Evolutionary conservation across 352 stramenopile species (phyloP), one percentile per base, ranked within the genome.

Genomic region (Pythium aphanidermatum): DNA sequence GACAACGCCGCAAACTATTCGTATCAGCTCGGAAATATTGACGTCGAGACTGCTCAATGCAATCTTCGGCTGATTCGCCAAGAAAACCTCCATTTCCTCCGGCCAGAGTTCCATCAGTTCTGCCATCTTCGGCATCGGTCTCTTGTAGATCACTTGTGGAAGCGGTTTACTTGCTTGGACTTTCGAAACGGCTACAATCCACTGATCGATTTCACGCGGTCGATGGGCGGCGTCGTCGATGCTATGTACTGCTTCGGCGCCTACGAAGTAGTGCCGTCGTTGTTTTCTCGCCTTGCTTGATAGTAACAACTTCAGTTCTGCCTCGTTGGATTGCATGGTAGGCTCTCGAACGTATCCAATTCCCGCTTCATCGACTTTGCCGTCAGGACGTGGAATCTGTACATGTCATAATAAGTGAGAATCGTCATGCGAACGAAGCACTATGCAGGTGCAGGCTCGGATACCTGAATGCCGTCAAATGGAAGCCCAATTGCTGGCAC

Each of bases 71-170:
- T 81, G 49, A 2, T 50, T 14, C 5, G 53, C 8, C 13, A 98
- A 31, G 10, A 78, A 63, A 2, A 68, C 37, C 60, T 97, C 85
- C 16, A 98, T 64, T 31, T 92, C 62, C 51, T 89, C 74, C 0
- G 89, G 85, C 88, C 87, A 98, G 3, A 91, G 58, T 46, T 97
- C 85, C 78, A 97, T 96, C 21, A 97, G 57, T 5, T 51, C 53
- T 35, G 92, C 74, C 5, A 96, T 47, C 23, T 86, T 58, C 10
- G 91, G 90, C 86, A 97, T 96, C 5, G 77, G 58, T 34, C 86
- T 79, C n/a, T 84, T 87, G 76, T 96, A 96, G 36, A 82, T 62
- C 5, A 86, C 74, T 37, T 68, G 40, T 0, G 74, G 55, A 14
- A 78, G 63, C 14, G 89, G 77, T 50, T 96, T 97, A 12, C 65